Percentiles rank a stretch among this genome's conserved stretches.
Evolutionary conservation across 2,329 filamentous ascomycete genomes (phyloP).

Genomic region (Trichoderma semiorbis): DNA sequence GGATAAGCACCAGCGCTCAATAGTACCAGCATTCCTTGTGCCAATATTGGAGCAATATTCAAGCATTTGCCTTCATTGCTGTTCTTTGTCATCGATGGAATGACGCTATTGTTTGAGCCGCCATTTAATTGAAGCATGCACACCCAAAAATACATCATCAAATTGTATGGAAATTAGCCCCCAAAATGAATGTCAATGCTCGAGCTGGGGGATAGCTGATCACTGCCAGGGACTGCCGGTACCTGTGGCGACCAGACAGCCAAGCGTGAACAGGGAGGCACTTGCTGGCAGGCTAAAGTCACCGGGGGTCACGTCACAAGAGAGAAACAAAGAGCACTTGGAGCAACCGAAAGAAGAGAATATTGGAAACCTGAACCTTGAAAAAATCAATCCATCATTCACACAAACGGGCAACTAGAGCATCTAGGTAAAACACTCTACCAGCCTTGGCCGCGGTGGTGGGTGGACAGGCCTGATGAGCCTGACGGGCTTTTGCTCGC

Average conservation of each 20-base stretch:
- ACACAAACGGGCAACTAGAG: not conserved
- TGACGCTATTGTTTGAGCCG: not conserved
- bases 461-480: conserved; percentile 11
- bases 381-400: not conserved
- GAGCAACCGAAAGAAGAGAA: not conserved
- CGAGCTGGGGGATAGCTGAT: not conserved
- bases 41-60: not conserved
- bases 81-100: not conserved
- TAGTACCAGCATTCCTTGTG: not conserved
- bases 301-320: not conserved
- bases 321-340: not conserved
- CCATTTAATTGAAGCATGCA: not conserved
- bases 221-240: not conserved
- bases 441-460: conserved; percentile 11
- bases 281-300: not conserved
- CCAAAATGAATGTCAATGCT: conserved; percentile 7
- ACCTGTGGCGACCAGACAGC: not conserved
- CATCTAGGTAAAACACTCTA: conserved; percentile 18
- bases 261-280: not conserved
- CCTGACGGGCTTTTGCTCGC: conserved; percentile 5
- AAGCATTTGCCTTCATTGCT: not conserved
- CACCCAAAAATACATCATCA: conserved; percentile 3
- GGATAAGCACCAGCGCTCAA: not conserved
- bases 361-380: too few species aligned
- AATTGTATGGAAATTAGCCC: conserved; percentile 3